Conservation (phyloP, 2,329 filamentous ascomycete genomes). For the Diaporthe longicolla region DNA sequence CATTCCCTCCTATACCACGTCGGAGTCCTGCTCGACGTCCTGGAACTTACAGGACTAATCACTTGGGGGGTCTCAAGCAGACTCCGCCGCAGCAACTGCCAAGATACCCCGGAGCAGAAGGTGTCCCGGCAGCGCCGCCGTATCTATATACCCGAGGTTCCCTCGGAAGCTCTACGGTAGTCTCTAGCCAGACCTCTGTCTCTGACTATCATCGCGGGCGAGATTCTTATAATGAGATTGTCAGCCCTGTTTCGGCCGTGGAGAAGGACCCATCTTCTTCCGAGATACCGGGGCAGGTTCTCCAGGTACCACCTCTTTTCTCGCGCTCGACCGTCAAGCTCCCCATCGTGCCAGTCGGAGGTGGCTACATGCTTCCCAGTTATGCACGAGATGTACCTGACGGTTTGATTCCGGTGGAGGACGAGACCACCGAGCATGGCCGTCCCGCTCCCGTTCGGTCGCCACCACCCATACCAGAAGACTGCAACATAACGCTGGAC, state of each 20-base stretch:
- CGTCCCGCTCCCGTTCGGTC: slow-evolving; percentile 37
- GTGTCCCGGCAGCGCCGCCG: not conserved
- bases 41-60: not conserved
- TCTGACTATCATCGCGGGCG: slow-evolving; percentile 13
- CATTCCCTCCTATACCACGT: not conserved
- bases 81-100: not conserved
- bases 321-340: not conserved
- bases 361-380: slow-evolving; percentile 13
- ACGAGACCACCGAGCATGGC: slow-evolving; percentile 45
- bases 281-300: not conserved
- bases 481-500: slow-evolving; percentile 59
- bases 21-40: slow-evolving; percentile 17
- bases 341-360: not conserved
- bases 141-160: not conserved
- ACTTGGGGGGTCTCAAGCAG: not conserved
- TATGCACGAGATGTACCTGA: slow-evolving; percentile 46
- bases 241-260: slow-evolving; percentile 23
- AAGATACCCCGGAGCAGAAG: not conserved
- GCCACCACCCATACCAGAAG: slow-evolving; percentile 47
- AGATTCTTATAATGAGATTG: slow-evolving; percentile 23
- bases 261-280: not conserved
- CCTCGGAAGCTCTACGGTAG: not conserved
- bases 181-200: slow-evolving; percentile 18
- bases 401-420: slow-evolving; percentile 55
- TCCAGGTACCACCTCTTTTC: slow-evolving; percentile 25